Conservation (phyloP, 2,329 filamentous ascomycete genomes). For the Hawksworthiomyces lignivorus region DNA sequence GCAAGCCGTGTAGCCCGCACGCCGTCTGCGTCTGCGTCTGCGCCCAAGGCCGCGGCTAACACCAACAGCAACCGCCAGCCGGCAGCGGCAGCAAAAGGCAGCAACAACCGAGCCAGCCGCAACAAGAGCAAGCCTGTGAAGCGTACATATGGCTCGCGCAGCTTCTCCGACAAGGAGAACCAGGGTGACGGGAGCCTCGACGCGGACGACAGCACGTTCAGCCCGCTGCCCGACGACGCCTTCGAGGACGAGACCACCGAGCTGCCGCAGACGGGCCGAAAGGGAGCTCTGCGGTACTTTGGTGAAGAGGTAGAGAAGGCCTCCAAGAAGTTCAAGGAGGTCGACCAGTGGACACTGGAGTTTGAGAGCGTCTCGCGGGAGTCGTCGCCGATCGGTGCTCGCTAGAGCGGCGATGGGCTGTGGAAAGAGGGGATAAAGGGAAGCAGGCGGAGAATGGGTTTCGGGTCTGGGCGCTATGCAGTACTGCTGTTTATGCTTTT, state of each 20-base stretch:
- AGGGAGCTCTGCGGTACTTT: constrained; percentile 8
- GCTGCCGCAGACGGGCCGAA: constrained; percentile 31
- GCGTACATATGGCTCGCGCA: constrained; percentile 43
- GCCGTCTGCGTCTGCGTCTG: constrained; percentile 2
- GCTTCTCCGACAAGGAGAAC: constrained; percentile 55
- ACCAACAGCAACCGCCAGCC: neutral
- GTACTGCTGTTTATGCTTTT: neutral
- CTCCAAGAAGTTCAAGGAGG: constrained; percentile 58
- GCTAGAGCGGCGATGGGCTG: constrained; percentile 28
- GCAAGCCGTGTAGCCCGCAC: neutral
- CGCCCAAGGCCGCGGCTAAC: neutral
- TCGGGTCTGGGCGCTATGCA: too few species aligned
- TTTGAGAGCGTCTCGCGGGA: constrained; percentile 56
- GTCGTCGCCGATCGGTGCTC: constrained; percentile 44
- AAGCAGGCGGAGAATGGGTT: too few species aligned
- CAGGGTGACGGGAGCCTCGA: constrained; percentile 24
- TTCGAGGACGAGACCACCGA: constrained; percentile 31
- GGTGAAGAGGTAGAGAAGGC: constrained; percentile 49
- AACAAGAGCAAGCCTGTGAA: constrained; percentile 17
- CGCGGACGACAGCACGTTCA: constrained; percentile 29
- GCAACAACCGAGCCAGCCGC: constrained; percentile 12
- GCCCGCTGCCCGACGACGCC: constrained; percentile 38
- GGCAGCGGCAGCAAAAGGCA: neutral
- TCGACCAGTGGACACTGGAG: constrained; percentile 60
- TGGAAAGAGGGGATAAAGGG: too few species aligned